These are phyloP conservation scores for Aspergillus arachidicola DNA, from an alignment of 2,329 filamentous ascomycete species.

Conservation along the genomic window DNA sequence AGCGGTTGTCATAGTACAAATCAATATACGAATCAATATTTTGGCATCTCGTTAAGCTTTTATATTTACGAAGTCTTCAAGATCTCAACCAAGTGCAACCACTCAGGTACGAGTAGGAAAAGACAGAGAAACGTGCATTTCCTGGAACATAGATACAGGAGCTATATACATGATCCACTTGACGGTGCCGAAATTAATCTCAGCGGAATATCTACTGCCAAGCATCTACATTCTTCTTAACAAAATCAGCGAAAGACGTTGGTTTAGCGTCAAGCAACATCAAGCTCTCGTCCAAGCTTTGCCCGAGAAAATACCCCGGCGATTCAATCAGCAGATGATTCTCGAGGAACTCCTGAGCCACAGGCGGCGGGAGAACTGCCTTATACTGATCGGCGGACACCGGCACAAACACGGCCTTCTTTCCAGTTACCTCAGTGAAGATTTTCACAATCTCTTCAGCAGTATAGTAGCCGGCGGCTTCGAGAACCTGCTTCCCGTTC, in stretches of 20 bases:
- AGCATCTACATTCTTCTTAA: neutral
- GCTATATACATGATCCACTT: neutral
- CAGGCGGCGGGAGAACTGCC: slow-evolving; percentile 23
- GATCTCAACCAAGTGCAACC: neutral
- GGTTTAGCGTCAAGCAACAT: neutral
- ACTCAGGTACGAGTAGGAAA: neutral
- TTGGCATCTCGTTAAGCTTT: neutral
- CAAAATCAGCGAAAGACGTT: neutral
- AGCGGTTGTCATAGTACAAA: neutral
- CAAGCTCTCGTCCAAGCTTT: slow-evolving; percentile 18
- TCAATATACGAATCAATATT: neutral
- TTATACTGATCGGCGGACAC: slow-evolving; percentile 30
- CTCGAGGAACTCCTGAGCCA: slow-evolving; percentile 54
- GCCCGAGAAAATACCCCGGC: slow-evolving; percentile 57
- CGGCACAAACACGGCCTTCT: slow-evolving; percentile 31
- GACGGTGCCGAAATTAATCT: neutral
- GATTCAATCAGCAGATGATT: slow-evolving; percentile 57
- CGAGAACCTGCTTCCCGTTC: slow-evolving; percentile 49
- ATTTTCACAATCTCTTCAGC: slow-evolving; percentile 43
- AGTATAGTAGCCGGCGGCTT: slow-evolving; percentile 45
- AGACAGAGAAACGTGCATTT: neutral
- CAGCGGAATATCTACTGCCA: neutral
- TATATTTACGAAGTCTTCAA: neutral
- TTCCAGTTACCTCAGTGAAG: slow-evolving; percentile 45
- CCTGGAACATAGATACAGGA: neutral